These are phyloP conservation scores for Graphiopsis chlorocephala DNA, from an alignment of 2,329 filamentous ascomycete species.

Conservation along the genomic window DNA sequence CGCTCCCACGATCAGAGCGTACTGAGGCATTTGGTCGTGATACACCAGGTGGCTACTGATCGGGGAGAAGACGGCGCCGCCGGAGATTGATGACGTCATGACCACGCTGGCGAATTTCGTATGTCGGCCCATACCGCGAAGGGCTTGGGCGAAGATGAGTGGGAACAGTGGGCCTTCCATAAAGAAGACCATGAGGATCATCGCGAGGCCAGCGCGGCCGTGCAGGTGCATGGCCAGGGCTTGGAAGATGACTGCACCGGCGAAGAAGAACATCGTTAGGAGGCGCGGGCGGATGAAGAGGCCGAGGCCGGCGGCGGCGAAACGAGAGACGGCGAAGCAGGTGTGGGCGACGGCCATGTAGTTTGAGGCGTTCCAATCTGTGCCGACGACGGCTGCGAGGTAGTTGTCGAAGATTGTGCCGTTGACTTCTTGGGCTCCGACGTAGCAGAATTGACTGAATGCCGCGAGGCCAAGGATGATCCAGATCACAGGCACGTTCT, in stretches of 20 bases:
- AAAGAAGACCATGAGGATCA: conserved; percentile 54
- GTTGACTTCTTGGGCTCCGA: conserved; percentile 59
- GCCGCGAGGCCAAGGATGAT: conserved; percentile 55
- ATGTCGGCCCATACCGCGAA: conserved; percentile 57
- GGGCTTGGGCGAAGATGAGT: conserved; percentile 56
- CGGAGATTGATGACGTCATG: conserved; percentile 54
- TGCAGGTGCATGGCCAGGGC: conserved; percentile 51
- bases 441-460: conserved; percentile 59
- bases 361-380: conserved; percentile 35
- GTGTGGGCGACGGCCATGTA: conserved; percentile 56
- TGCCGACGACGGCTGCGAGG: conserved; percentile 39
- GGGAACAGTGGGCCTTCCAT: conserved; percentile 61
- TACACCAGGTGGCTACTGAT: conserved; percentile 48
- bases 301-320: conserved; percentile 53
- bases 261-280: conserved; percentile 54
- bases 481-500: conserved; percentile 52
- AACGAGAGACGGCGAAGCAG: conserved; percentile 58
- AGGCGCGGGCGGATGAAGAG: conserved; percentile 57
- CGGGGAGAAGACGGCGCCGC: conserved; percentile 55
- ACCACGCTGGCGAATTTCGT: conserved; percentile 57
- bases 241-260: conserved; percentile 52
- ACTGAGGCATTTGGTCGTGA: conserved; percentile 43
- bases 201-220: conserved; percentile 45
- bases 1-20: conserved; percentile 53
- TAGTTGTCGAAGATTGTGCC: conserved; percentile 49